A percentile compares a stretch with the other conserved stretches of the same genome.
phyloP scores from a whole-genome alignment of 2,329 filamentous ascomycete genomes.

The Fusarium torreyae region DNA sequence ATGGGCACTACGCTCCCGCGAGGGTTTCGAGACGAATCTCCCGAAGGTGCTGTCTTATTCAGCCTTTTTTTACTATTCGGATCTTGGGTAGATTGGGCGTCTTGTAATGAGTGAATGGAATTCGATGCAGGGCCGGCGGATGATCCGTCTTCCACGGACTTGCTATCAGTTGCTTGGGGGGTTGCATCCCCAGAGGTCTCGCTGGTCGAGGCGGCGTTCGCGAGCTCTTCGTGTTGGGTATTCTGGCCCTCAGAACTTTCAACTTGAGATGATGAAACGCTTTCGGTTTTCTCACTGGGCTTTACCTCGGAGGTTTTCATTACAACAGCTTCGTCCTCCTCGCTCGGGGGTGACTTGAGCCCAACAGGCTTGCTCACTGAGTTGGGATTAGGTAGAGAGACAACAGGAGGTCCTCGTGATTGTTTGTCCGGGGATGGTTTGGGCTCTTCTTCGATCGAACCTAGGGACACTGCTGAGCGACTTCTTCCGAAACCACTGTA shows the following conservation, averaged over 20 bases:
- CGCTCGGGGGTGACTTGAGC: slow-evolving; percentile 49
- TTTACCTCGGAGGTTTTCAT: slow-evolving; percentile 47
- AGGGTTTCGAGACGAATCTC: slow-evolving; percentile 19
- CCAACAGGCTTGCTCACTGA: slow-evolving; percentile 33
- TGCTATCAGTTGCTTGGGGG: slow-evolving; percentile 11
- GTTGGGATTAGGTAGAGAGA: slow-evolving; percentile 47
- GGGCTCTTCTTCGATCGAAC: slow-evolving; percentile 63
- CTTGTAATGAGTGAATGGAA: slow-evolving; percentile 2
- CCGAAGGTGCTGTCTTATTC: slow-evolving; percentile 12
- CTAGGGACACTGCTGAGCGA: slow-evolving; percentile 60
- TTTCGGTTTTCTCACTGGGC: slow-evolving; percentile 31
- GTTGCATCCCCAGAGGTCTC: slow-evolving; percentile 1
- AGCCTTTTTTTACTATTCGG: slow-evolving; percentile 4
- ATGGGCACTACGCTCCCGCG: slow-evolving; percentile 37
- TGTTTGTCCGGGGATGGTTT: slow-evolving; percentile 42
- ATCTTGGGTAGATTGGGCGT: neutral
- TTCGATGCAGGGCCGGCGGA: neutral
- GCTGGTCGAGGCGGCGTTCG: slow-evolving; percentile 2
- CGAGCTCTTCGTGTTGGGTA: slow-evolving; percentile 8
- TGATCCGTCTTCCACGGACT: slow-evolving; percentile 9
- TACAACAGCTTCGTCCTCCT: slow-evolving; percentile 61
- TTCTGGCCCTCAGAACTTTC: slow-evolving; percentile 30
- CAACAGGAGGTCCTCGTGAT: slow-evolving; percentile 30
- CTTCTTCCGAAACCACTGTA: slow-evolving; percentile 55
- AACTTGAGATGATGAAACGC: slow-evolving; percentile 31